Percentiles rank a stretch among this genome's conserved stretches.
Conservation (phyloP, 257 asterid species). For the Agastache rugosa region DNA sequence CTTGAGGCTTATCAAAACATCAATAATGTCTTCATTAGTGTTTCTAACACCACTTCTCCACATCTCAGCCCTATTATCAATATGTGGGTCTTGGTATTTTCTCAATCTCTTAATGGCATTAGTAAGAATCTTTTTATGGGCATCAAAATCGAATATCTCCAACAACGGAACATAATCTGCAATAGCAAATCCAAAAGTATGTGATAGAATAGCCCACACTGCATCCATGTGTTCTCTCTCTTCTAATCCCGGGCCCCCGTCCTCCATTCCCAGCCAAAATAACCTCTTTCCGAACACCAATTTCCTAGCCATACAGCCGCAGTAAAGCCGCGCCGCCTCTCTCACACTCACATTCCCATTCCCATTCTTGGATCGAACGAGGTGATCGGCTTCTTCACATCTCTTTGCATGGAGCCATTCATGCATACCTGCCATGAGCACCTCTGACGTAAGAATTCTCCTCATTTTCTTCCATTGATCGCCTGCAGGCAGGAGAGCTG, state of each 20-base stretch:
- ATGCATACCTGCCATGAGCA: not conserved
- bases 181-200: constrained; percentile 1
- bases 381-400: not conserved
- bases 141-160: constrained; percentile 40
- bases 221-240: constrained; percentile 43
- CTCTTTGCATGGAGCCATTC: not conserved
- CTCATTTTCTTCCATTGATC: not conserved
- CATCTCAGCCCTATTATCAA: constrained; percentile 35
- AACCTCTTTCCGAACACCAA: constrained; percentile 33
- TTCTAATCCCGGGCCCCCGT: constrained; percentile 46
- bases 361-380: not conserved
- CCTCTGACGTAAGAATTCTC: not conserved
- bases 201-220: no score
- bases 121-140: constrained; percentile 16
- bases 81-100: constrained; percentile 35
- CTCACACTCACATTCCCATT: no score
- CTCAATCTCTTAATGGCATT: constrained; percentile 14
- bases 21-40: constrained; percentile 32
- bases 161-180: constrained; percentile 32
- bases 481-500: not conserved
- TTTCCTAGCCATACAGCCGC: constrained; percentile 31
- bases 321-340: not conserved
- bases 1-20: constrained; percentile 26
- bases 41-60: constrained; percentile 39
- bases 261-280: constrained; percentile 37